Percentiles rank a stretch among this genome's conserved stretches.
phyloP scores from a whole-genome alignment of 1,139 yeast species.

The Saccharomyces hybrid region DNA sequence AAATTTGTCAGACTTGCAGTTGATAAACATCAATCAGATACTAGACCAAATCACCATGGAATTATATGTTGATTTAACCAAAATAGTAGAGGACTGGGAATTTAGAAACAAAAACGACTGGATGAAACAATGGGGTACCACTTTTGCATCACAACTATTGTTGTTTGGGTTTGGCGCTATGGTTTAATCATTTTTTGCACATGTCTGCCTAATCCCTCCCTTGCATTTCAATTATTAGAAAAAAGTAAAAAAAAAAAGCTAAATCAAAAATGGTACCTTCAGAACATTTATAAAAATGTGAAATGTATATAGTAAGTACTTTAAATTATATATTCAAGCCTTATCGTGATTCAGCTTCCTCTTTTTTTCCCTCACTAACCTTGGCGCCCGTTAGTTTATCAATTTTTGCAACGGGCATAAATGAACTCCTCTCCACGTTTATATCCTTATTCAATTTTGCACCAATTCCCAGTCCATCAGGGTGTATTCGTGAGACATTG shows the following conservation, averaged over 20 bases:
- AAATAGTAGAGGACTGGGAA: conserved; percentile 44
- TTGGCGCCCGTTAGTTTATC: conserved; percentile 26
- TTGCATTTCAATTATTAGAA: background rate
- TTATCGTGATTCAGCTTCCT: background rate
- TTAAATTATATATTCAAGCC: conserved; percentile 1
- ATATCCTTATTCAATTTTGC: conserved; percentile 30
- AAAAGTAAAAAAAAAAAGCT: background rate
- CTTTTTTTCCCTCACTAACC: background rate
- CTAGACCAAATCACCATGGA: conserved; percentile 52
- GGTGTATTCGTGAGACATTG: conserved; percentile 19
- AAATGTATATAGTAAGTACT: background rate
- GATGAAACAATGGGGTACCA: conserved; percentile 51
- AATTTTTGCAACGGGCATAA: conserved; percentile 33
- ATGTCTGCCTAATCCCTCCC: background rate
- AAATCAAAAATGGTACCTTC: background rate
- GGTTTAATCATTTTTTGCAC: conserved; percentile 31
- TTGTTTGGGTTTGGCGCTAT: conserved; percentile 54
- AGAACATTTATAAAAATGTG: background rate
- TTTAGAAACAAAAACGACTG: conserved; percentile 41
- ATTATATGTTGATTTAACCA: conserved; percentile 48
- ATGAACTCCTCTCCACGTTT: conserved; percentile 19
- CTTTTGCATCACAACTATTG: conserved; percentile 51
- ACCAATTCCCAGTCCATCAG: conserved; percentile 42
- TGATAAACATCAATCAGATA: conserved; percentile 35
- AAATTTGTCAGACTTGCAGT: conserved; percentile 42